Conservation (phyloP, 345 rosid genomes). For the Cardamine resedifolia region DNA sequence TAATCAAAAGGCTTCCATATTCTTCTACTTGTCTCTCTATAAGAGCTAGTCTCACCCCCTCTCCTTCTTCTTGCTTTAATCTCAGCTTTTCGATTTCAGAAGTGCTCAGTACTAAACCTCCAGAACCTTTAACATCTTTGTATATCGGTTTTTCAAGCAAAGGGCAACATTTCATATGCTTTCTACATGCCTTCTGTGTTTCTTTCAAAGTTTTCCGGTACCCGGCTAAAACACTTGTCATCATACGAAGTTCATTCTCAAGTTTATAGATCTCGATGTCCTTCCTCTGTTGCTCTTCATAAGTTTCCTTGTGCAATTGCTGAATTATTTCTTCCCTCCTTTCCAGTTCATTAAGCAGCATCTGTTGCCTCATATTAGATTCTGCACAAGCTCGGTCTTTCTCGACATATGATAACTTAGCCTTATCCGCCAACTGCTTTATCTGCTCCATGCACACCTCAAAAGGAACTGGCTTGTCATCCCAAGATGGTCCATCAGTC, state of each 20-base stretch:
- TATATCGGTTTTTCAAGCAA: constrained; percentile 57
- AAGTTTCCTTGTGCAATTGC: constrained; percentile 51
- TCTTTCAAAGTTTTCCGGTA: constrained; percentile 73
- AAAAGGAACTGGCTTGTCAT: constrained; percentile 47
- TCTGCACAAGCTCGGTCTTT: constrained; percentile 48
- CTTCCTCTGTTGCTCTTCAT: constrained; percentile 56
- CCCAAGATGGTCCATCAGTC: constrained; percentile 46
- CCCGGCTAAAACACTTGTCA: constrained; percentile 60
- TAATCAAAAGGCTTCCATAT: constrained; percentile 41
- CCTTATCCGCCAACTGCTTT: constrained; percentile 50
- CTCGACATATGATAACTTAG: constrained; percentile 43
- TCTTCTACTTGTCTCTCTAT: constrained; percentile 43
- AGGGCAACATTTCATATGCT: constrained; percentile 51
- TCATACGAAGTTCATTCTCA: constrained; percentile 62
- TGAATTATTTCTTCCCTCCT: constrained; percentile 47
- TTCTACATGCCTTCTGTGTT: constrained; percentile 51
- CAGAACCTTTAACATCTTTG: constrained; percentile 61
- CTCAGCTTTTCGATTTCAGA: constrained; percentile 61
- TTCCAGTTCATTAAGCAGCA: constrained; percentile 49
- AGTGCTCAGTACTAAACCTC: constrained; percentile 66
- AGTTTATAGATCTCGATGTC: constrained; percentile 54
- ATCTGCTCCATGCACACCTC: constrained; percentile 49
- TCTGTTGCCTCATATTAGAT: constrained; percentile 48
- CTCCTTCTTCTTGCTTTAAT: constrained; percentile 63
- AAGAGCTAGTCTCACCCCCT: constrained; percentile 34